Conservation (phyloP, 1,284 basidiomycete genomes). For the Fomitopsis schrenkii region DNA sequence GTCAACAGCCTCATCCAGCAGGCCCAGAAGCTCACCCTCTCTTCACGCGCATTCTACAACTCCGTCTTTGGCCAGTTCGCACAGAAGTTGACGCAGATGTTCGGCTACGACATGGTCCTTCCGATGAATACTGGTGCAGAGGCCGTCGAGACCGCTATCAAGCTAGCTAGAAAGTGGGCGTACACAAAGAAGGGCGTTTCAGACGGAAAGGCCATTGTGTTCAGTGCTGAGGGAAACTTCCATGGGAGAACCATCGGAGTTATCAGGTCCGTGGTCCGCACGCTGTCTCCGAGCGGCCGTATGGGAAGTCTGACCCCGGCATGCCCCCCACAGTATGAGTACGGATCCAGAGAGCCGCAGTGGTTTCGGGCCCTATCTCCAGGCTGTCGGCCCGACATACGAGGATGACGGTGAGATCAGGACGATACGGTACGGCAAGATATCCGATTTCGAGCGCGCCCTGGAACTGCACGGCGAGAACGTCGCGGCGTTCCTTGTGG, state of each 20-base stretch:
- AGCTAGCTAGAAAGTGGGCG: slow-evolving; percentile 91
- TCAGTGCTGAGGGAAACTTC: slow-evolving; percentile 91
- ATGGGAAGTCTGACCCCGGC: slow-evolving; percentile 9
- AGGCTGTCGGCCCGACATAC: slow-evolving; percentile 80
- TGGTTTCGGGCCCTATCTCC: slow-evolving; percentile 91
- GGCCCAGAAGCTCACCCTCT: slow-evolving; percentile 88
- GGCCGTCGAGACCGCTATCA: slow-evolving; percentile 88
- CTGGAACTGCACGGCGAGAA: slow-evolving; percentile 81
- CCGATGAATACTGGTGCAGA: slow-evolving; percentile 99
- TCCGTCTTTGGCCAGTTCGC: slow-evolving; percentile 88
- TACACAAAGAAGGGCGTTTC: slow-evolving; percentile 85
- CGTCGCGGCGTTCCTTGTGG: slow-evolving; percentile 91
- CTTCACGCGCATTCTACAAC: slow-evolving; percentile 97
- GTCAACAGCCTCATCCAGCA: slow-evolving; percentile 81
- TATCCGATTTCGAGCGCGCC: slow-evolving; percentile 80
- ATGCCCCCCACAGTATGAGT: slow-evolving; percentile 67
- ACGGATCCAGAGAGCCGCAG: slow-evolving; percentile 89
- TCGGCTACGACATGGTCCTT: slow-evolving; percentile 93
- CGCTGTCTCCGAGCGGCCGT: slow-evolving; percentile 9
- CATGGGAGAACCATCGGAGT: slow-evolving; percentile 93
- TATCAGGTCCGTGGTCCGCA: slow-evolving; percentile 53
- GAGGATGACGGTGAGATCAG: slow-evolving; percentile 44
- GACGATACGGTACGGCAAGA: slow-evolving; percentile 78
- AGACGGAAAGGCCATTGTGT: slow-evolving; percentile 83
- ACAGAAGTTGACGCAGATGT: slow-evolving; percentile 79